Conservation (phyloP, 2,329 filamentous ascomycete species). For the Pseudogymnoascus sp. region DNA sequence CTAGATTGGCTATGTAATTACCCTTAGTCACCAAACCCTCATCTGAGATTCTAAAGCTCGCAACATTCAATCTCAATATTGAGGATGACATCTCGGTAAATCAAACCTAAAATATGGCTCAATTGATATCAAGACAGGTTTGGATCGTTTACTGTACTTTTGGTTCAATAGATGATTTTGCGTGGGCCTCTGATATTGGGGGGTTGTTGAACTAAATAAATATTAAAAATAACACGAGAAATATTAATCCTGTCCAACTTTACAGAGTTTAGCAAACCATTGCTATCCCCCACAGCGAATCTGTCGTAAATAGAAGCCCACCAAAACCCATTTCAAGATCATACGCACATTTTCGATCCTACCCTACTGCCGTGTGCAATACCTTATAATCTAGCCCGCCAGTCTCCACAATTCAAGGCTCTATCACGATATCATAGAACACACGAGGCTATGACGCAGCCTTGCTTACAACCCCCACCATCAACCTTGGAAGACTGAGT, state of each 20-base stretch:
- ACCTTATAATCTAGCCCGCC: not conserved
- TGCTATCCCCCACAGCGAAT: not conserved
- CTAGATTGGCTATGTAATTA: not conserved
- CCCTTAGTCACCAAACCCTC: not conserved
- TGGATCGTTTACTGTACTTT: not conserved
- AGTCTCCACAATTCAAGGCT: slow-evolving; percentile 2
- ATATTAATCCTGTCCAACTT: not conserved
- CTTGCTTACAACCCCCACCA: slow-evolving; percentile 8
- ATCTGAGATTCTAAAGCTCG: not conserved
- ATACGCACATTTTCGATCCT: not conserved
- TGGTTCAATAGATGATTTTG: not conserved
- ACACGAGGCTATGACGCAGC: slow-evolving; percentile 2
- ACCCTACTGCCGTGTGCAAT: not conserved
- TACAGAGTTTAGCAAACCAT: not conserved
- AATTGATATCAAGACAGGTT: not conserved
- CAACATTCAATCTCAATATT: not conserved
- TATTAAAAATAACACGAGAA: not conserved
- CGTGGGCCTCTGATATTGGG: not conserved
- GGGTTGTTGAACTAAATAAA: not conserved
- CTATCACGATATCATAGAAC: slow-evolving; percentile 4
- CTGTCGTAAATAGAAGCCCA: not conserved
- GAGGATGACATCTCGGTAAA: not conserved
- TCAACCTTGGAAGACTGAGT: not conserved
- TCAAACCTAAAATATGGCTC: not conserved
- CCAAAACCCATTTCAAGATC: not conserved